These are phyloP conservation scores for Xanthoconium separans DNA, from an alignment of 1,284 basidiomycete species.

Conservation along the genomic window DNA sequence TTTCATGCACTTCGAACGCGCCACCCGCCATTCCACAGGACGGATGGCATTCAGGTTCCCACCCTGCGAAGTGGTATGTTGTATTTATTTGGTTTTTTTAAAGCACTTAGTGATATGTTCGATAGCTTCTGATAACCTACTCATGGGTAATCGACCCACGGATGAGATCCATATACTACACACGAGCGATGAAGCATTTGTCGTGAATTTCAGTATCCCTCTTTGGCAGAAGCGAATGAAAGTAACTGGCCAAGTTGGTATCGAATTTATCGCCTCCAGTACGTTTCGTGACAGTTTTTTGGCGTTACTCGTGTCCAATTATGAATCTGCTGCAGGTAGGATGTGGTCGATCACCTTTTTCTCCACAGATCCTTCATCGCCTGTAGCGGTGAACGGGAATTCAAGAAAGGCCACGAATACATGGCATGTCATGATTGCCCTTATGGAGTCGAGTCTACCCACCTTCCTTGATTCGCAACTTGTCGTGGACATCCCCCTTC, in stretches of 20 bases:
- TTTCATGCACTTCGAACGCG: slow-evolving; percentile 56
- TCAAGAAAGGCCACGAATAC: slow-evolving; percentile 32
- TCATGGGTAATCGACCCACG: slow-evolving; percentile 50
- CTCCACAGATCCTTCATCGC: slow-evolving; percentile 10
- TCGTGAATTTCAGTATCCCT: slow-evolving; percentile 51
- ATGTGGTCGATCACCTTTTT: slow-evolving; percentile 33
- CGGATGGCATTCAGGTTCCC: slow-evolving; percentile 17
- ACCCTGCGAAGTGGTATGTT: slow-evolving; percentile 15
- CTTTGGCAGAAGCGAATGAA: slow-evolving; percentile 70
- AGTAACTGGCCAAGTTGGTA: slow-evolving; percentile 47
- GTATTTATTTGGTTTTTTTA: slow-evolving; percentile 39
- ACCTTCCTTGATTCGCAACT: slow-evolving; percentile 21
- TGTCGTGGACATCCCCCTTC: slow-evolving; percentile 8
- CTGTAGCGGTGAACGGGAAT: slow-evolving; percentile 1
- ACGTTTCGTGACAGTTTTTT: neutral
- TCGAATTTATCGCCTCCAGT: slow-evolving; percentile 68
- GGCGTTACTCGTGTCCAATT: neutral
- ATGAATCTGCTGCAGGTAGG: slow-evolving; percentile 33
- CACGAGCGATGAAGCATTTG: slow-evolving; percentile 49
- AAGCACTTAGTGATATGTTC: neutral
- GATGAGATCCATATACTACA: slow-evolving; percentile 57
- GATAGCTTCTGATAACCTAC: slow-evolving; percentile 53
- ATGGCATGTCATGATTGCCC: slow-evolving; percentile 57
- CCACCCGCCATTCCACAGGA: slow-evolving; percentile 23
- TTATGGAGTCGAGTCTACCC: slow-evolving; percentile 23